Conservation (phyloP, 768 basidiomycete genomes). For the Clavulina sp. region DNA sequence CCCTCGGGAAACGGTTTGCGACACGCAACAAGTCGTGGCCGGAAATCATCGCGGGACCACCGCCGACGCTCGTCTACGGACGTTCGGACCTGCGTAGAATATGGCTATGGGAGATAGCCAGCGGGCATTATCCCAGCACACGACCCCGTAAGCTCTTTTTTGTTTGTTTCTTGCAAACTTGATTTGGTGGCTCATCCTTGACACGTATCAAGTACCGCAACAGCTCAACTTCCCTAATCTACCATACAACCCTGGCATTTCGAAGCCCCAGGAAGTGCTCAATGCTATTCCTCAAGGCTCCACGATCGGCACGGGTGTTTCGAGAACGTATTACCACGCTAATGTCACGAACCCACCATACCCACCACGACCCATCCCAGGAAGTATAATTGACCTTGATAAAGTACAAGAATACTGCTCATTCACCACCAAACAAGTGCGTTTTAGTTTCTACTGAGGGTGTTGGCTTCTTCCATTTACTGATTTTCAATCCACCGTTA, state of each 20-base stretch:
- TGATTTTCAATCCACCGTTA: not conserved
- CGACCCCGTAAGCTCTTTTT: constrained; percentile 37
- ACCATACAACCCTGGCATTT: constrained; percentile 59
- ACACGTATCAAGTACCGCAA: constrained; percentile 48
- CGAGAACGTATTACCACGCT: constrained; percentile 54
- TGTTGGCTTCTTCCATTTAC: not conserved
- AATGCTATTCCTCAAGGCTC: constrained; percentile 25
- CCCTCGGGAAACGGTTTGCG: not conserved
- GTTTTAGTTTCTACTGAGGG: too few relatives aligned
- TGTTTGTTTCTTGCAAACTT: constrained; percentile 1
- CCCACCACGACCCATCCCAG: constrained; percentile 72
- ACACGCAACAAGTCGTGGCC: constrained; percentile 6
- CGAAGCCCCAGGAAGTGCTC: constrained; percentile 29
- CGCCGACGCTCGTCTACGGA: constrained; percentile 52
- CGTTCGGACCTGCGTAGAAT: constrained; percentile 72
- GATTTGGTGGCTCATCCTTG: not conserved
- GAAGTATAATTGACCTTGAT: constrained; percentile 79
- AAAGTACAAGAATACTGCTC: constrained; percentile 85
- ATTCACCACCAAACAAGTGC: constrained; percentile 61
- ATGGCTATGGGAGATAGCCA: constrained; percentile 90
- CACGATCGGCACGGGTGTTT: constrained; percentile 58
- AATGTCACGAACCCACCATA: constrained; percentile 39
- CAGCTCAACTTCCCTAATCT: constrained; percentile 37
- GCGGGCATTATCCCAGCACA: constrained; percentile 85
- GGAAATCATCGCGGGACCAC: constrained; percentile 4